A percentile compares a stretch with the other conserved stretches of the same genome.
phyloP scores from a whole-genome alignment of 2,329 filamentous ascomycete species.

The Emydomyces testavorans region DNA sequence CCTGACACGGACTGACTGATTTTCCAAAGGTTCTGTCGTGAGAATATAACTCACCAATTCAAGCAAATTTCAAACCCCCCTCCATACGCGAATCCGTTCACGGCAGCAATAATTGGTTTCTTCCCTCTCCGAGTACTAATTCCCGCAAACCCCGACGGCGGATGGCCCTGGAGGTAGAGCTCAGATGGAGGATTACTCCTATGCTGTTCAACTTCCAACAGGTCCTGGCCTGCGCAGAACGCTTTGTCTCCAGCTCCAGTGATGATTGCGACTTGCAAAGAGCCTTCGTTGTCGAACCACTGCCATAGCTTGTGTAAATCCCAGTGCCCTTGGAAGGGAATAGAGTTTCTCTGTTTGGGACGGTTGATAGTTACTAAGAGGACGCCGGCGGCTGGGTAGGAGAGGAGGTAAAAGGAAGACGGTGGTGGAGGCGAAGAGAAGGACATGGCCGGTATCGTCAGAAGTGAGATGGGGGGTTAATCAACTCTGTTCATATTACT shows the following conservation, averaged over 20 bases:
- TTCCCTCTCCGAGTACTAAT: constrained; percentile 47
- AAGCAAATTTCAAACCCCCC: constrained; percentile 78
- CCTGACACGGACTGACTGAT: too few relatives aligned
- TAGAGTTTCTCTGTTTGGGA: constrained; percentile 31
- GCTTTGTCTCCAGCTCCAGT: constrained; percentile 35
- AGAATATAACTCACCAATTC: constrained; percentile 57
- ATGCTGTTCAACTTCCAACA: constrained; percentile 33
- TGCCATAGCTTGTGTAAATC: constrained; percentile 31
- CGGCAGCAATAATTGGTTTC: constrained; percentile 66
- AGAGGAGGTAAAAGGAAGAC: constrained; percentile 22
- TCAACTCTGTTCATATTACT: neutral
- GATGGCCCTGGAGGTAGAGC: constrained; percentile 29
- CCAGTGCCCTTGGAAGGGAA: constrained; percentile 31
- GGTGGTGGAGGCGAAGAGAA: constrained; percentile 12
- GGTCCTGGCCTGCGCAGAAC: constrained; percentile 37
- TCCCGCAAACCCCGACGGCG: constrained; percentile 43
- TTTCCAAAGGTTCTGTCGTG: too few relatives aligned
- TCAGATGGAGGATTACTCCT: constrained; percentile 19
- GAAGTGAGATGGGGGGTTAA: too few relatives aligned
- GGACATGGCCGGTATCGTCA: constrained; percentile 7
- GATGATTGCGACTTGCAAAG: constrained; percentile 32
- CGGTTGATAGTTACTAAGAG: constrained; percentile 37
- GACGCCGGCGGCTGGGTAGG: constrained; percentile 33
- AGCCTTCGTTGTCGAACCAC: constrained; percentile 35
- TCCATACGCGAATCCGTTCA: constrained; percentile 66